A percentile compares a stretch with the other conserved stretches of the same genome.
Evolutionary conservation across 345 rosid species (phyloP).

Genomic region (Brassica rapa): DNA sequence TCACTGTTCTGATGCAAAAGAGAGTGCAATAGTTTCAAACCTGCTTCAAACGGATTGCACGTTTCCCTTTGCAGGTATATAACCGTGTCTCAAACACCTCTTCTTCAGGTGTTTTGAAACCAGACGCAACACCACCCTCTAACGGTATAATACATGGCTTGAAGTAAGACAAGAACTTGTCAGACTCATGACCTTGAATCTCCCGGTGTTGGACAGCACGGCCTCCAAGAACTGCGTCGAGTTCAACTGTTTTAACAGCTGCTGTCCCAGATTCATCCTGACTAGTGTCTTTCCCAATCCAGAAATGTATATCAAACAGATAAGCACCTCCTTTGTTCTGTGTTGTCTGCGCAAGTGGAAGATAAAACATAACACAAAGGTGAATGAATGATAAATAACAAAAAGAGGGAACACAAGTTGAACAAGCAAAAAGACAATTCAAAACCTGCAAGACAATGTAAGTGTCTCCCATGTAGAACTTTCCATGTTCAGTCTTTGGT

Average conservation of each 20-base stretch:
- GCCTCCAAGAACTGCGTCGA: conserved; percentile 92
- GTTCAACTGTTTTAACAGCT: conserved; percentile 93
- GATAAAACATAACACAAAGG: conserved; percentile 23
- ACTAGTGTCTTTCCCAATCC: conserved; percentile 96
- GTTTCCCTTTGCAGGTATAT: conserved; percentile 88
- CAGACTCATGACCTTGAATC: conserved; percentile 97
- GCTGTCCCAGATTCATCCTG: conserved; percentile 99
- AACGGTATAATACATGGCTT: conserved; percentile 94
- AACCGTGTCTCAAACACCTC: conserved; percentile 83
- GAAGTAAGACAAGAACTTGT: conserved; percentile 93
- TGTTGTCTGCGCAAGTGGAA: conserved; percentile 60
- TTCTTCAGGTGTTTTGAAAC: conserved; percentile 84
- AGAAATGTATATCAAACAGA: conserved; percentile 86
- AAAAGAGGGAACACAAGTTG: not conserved
- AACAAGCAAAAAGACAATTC: not conserved
- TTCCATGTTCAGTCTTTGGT: conserved; percentile 89
- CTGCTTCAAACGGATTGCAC: conserved; percentile 92
- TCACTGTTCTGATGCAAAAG: conserved; percentile 6
- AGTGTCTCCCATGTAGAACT: conserved; percentile 91
- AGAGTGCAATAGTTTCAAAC: conserved; percentile 46
- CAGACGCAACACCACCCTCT: conserved; percentile 97
- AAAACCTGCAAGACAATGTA: conserved; percentile 92
- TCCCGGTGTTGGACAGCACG: conserved; percentile 99
- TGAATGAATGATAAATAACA: not conserved
- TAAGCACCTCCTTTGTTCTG: conserved; percentile 84